These are phyloP conservation scores for Calocera cornea DNA, from an alignment of 768 basidiomycete genomes.

Conservation along the genomic window DNA sequence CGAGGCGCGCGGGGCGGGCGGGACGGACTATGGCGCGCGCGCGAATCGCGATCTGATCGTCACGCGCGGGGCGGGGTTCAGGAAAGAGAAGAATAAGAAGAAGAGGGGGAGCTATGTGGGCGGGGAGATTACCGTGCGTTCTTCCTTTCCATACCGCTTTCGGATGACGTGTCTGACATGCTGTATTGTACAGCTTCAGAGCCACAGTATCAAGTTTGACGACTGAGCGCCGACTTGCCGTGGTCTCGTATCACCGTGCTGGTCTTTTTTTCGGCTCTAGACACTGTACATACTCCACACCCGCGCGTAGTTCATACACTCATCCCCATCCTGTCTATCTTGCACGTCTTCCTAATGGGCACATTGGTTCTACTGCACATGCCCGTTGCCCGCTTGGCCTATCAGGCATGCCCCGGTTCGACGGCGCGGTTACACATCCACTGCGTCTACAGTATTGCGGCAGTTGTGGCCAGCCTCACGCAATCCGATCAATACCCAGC, in stretches of 20 bases:
- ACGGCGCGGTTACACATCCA: no score
- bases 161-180: not conserved
- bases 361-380: not conserved
- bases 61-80: constrained; percentile 86
- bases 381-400: no score
- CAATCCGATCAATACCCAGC: no score
- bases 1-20: constrained; percentile 40
- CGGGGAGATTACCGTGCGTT: constrained; percentile 80
- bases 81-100: constrained; percentile 99
- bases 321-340: not conserved
- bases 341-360: not conserved
- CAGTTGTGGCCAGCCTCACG: no score
- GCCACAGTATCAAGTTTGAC: constrained; percentile 75
- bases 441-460: no score
- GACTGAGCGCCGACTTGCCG: not conserved
- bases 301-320: no score
- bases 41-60: constrained; percentile 82
- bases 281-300: no score
- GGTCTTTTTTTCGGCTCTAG: not conserved
- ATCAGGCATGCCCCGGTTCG: no score
- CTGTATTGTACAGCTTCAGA: constrained; percentile 42
- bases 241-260: not conserved
- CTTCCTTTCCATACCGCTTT: not conserved
- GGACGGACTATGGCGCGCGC: constrained; percentile 72
- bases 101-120: constrained; percentile 90